Evolutionary conservation across 345 rosid species (phyloP), one percentile per base, ranked within the genome.

Genomic region (Populus ilicifolia): DNA sequence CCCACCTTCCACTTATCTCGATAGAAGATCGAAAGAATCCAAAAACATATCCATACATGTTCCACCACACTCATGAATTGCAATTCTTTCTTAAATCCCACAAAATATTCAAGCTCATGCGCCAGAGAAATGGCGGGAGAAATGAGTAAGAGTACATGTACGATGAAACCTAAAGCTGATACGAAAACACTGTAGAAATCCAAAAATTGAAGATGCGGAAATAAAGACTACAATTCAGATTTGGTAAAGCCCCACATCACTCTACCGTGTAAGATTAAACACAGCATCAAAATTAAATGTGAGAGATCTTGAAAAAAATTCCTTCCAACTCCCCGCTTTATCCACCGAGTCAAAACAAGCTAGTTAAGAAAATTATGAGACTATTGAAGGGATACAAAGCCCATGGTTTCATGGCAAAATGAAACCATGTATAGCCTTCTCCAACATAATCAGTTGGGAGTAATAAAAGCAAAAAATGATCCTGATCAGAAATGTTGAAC

Each of bases 361-460:
- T 39, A 39, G 13, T 41, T 46, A 14, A 54, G 30, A 36, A 61
- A 72, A 3, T 0, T 12, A 46, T 16, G n/a, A 6, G 43, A 38
- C 67, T 59, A 23, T 72, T 25, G n/a, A 54, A 23, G 8, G 13
- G 44, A 38, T 36, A 72, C 65, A 72, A n/a, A 21, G 44, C 54
- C 41, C 67, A 23, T 72, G 5, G 50, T 72, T 72, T 59, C 75
- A 72, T 59, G 29, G 73, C 62, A 48, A 70, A 30, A 70, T 48
- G 67, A 72, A 72, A 72, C 52, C 50, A 46, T 46, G 21, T 35
- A 46, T 41, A 72, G 54, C 75, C 67, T 72, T 72, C 11, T 44
- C 6, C 27, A 35, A 56, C 63, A 13, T 8, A 1, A n/a, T 23
- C 64, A 9, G 64, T 23, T 21, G 21, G 21, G n/a, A 68, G 35